Evolutionary conservation across 2,329 filamentous ascomycete genomes (phyloP), one percentile per base, ranked within the genome.

Genomic region (Trichoderma arundinaceum): DNA sequence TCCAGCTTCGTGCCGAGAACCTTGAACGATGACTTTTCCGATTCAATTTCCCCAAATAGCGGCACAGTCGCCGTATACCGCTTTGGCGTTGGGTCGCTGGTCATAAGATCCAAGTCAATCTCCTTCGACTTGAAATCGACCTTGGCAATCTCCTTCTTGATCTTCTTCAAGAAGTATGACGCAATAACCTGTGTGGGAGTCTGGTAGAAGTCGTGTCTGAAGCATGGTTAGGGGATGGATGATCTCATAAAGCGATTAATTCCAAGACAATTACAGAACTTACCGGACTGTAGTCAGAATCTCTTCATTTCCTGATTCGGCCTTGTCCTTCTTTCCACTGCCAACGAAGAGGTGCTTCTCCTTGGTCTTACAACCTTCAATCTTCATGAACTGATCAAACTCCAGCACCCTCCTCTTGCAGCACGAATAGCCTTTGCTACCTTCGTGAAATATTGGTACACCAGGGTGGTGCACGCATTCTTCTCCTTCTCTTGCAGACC

Each of bases 331-430:
- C 72, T 86, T 87, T 71, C 88, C 92, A 70, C 85, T 90, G 4
- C 91, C 91, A 39, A 98, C 84, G 74, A 97, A 99, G 70, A 97
- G 79, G 81, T 99, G 95, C 67, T 86, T 84, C 49, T 84, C 82
- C 79, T 94, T 95, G 49, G 90, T 93, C 76, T 88, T 88, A 80
- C 95, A 99, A 1, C 95, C 95, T 72, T 91, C 88, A 67, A 99
- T 94, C 79, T 92, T 95, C 89, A 99, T 89, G 79, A 99, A 99
- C 78, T 98, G 90, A 77, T 99, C 94, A 78, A 99, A 99, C 76
- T 99, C 95, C 66, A 99, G 81, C 66, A 99, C 95, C 43, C 93
- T 86, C 72, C 92, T 85, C 86, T 98, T 98, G 81, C 95, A 99
- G 83, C 95, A 99, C 67, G 89, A 93, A 84, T 95, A 99, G 1